Percentiles rank a stretch among this genome's conserved stretches.
Evolutionary conservation across 2,329 filamentous ascomycete species (phyloP).

Genomic region (Ascochyta fabae): DNA sequence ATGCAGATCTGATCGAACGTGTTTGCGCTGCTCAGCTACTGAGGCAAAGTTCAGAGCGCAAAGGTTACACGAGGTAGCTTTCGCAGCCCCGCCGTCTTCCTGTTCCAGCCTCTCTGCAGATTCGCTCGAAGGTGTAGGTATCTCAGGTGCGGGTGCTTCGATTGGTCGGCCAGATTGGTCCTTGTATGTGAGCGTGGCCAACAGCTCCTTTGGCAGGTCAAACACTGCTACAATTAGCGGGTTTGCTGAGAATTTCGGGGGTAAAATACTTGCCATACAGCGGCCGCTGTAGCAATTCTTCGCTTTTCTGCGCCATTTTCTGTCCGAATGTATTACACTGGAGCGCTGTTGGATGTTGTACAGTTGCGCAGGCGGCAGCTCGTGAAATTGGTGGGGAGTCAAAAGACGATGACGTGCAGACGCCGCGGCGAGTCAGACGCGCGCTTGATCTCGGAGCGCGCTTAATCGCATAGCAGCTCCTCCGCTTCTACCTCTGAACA

Average conservation of each 20-base stretch:
- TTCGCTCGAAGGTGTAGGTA: conserved; percentile 22
- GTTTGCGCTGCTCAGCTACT: conserved; percentile 80
- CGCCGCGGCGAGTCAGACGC: conserved; percentile 8
- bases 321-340: not conserved
- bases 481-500: not conserved
- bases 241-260: not conserved
- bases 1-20: conserved; percentile 90
- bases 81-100: conserved; percentile 52
- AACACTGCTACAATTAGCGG: conserved; percentile 65
- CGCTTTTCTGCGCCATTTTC: conserved; percentile 41
- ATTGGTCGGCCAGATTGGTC: conserved; percentile 33
- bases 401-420: conserved; percentile 21
- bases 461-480: not conserved
- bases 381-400: conserved; percentile 21
- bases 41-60: conserved; percentile 75
- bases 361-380: conserved; percentile 4
- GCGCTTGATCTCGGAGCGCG: not conserved
- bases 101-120: conserved; percentile 48
- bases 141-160: conserved; percentile 22
- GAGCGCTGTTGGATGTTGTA: not conserved
- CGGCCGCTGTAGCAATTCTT: conserved; percentile 45
- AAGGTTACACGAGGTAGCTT: conserved; percentile 78
- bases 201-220: conserved; percentile 77
- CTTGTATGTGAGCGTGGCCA: conserved; percentile 70
- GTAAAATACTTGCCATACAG: conserved; percentile 44